Evolutionary conservation across 2,329 filamentous ascomycete species (phyloP).

Genomic region (Alternaria conjuncta): DNA sequence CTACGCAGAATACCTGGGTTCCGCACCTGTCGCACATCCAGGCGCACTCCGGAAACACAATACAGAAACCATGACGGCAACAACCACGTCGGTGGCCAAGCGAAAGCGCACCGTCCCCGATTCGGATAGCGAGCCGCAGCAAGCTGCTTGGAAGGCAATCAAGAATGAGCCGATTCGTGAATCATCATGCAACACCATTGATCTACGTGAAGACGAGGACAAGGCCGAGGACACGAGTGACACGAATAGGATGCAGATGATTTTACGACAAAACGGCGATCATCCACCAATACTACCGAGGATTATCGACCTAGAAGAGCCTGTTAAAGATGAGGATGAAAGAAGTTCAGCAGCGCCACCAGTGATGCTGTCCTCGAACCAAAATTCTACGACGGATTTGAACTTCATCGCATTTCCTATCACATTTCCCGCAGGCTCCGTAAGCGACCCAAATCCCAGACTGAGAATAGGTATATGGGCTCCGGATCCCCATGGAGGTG

Average conservation of each 20-base stretch:
- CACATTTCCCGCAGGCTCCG: background rate
- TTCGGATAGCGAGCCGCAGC: background rate
- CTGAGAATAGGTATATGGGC: background rate
- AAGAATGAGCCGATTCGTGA: background rate
- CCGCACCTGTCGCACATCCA: fast-evolving
- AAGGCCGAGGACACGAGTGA: background rate
- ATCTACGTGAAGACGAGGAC: background rate
- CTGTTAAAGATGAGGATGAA: background rate
- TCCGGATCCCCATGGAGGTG: too few species aligned
- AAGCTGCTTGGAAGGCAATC: background rate
- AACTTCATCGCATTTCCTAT: background rate
- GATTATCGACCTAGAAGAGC: background rate
- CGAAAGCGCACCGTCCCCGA: background rate
- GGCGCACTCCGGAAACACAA: too few species aligned
- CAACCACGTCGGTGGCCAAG: background rate
- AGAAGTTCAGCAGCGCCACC: background rate
- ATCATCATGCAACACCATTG: background rate
- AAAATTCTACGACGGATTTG: background rate
- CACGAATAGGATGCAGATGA: too few species aligned
- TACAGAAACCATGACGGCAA: too few species aligned
- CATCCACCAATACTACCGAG: too few species aligned
- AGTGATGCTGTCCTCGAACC: background rate
- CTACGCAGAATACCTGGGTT: background rate
- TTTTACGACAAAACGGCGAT: too few species aligned
- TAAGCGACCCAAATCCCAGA: background rate